Evolutionary conservation across 2,329 filamentous ascomycete species (phyloP), one percentile per base, ranked within the genome.

Genomic region (Neurospora sp.): DNA sequence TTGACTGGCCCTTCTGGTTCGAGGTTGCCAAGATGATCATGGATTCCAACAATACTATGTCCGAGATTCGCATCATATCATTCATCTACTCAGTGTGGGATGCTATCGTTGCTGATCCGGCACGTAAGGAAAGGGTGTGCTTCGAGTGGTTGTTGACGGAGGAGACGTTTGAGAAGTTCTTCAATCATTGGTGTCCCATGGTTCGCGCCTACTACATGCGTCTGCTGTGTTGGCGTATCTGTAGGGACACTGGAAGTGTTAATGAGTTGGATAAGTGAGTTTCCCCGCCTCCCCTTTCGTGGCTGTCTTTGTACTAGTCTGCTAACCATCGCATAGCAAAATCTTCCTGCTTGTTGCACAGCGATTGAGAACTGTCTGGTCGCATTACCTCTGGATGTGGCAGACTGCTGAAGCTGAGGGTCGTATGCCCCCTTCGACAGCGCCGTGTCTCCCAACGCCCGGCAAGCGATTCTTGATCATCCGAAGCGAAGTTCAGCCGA

Each of bases 161-260:
- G 69, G 84, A 89, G 36, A 86, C 91, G 2, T 97, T 97, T 78
- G 88, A 92, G 76, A 88, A 87, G 71, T 89, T 93, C 72, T 97
- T 97, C 81, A 95, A 91, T 77, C 93, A 97, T 76, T 97, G 94
- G 93, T 97, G 92, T 76, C 93, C 94, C 0, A 97, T 97, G 94
- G 92, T 97, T 28, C 88, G 94, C 71, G 91, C 93, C 15, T 97
- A 97, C 79, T 97, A 91, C 78, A 96, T 97, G 87, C 92, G 94
- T 66, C 82, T 97, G 67, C 80, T 97, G 28, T 97, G 93, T 80
- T 97, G 94, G 94, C 88, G 93, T 71, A 83, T 97, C 66, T 95
- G 91, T 73, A 86, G 94, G 72, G 91, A 91, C 76, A 87, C 89
- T 68, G 92, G 90, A 17, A 87, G 85, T 66, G 83, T 87, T 28